These are phyloP conservation scores for Eimeria falciformis DNA, from an alignment of 169 alveolate species.

Conservation along the genomic window DNA sequence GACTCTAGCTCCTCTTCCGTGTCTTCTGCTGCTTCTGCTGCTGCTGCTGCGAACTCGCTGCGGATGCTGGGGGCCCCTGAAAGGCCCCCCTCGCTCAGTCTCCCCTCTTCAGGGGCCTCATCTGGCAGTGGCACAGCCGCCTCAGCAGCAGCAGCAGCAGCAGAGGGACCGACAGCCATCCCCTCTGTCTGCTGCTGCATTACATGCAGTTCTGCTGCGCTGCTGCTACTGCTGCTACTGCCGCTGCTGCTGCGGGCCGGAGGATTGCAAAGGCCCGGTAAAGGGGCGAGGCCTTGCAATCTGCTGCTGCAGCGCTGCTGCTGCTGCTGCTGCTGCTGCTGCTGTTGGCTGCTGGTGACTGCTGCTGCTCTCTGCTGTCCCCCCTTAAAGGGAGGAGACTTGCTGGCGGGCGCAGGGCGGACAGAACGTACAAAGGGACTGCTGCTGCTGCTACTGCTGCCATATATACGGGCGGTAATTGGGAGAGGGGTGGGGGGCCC, in stretches of 20 bases:
- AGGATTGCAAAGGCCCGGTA: background rate
- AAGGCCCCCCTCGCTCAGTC: background rate
- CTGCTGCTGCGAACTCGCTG: background rate
- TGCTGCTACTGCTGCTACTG: slow-evolving; percentile 35
- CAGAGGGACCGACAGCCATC: background rate
- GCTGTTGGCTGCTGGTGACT: slow-evolving; percentile 39
- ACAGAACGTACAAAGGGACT: background rate
- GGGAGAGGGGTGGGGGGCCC: background rate
- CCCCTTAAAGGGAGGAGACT: slow-evolving; percentile 37
- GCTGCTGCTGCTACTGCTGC: slow-evolving; percentile 51
- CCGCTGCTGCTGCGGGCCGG: slow-evolving; percentile 54
- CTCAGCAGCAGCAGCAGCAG: slow-evolving; percentile 11
- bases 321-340: slow-evolving; percentile 52
- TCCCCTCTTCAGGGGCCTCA: background rate
- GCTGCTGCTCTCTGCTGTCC: slow-evolving; percentile 39
- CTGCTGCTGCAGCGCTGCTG: slow-evolving; percentile 70
- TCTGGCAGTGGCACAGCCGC: background rate
- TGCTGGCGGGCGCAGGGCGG: slow-evolving; percentile 57
- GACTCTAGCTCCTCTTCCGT: slow-evolving; percentile 29
- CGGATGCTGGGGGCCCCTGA: too few species aligned
- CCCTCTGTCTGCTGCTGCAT: slow-evolving; percentile 14
- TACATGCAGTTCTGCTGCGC: background rate
- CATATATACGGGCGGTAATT: background rate
- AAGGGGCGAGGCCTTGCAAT: slow-evolving; percentile 41
- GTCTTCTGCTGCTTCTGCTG: slow-evolving; percentile 8